These are phyloP conservation scores for Coniochaeta sp. DNA, from an alignment of 2,329 filamentous ascomycete genomes.

Conservation along the genomic window DNA sequence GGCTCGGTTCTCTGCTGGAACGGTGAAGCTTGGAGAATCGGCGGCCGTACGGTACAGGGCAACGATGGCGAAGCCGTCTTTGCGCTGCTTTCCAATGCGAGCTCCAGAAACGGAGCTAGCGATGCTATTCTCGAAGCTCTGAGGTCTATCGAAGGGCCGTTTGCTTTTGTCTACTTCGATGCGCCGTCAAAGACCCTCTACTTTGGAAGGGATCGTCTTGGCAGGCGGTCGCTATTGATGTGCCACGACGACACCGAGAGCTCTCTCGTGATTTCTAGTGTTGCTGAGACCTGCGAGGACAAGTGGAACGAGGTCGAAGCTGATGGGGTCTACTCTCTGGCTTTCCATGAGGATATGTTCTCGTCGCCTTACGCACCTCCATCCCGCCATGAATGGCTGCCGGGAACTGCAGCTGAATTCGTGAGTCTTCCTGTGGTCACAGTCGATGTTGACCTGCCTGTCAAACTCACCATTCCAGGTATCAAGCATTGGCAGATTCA, in stretches of 20 bases:
- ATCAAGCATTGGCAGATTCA: constrained; percentile 46
- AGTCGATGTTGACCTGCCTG: constrained; percentile 7
- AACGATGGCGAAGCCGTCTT: constrained; percentile 77
- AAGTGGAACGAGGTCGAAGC: constrained; percentile 77
- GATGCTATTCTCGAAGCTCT: constrained; percentile 42
- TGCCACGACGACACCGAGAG: constrained; percentile 32
- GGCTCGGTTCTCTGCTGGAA: constrained; percentile 87
- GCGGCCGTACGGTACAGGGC: constrained; percentile 46
- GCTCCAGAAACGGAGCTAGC: constrained; percentile 14
- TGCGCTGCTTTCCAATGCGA: constrained; percentile 42
- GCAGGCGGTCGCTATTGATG: constrained; percentile 71
- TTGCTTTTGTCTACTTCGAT: constrained; percentile 83
- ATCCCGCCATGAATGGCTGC: constrained; percentile 25
- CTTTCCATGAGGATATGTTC: constrained; percentile 30
- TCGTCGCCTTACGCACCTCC: constrained; percentile 5
- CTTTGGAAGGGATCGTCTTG: constrained; percentile 81
- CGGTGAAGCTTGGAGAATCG: constrained; percentile 84
- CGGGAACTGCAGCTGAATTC: constrained; percentile 25
- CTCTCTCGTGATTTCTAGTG: constrained; percentile 59
- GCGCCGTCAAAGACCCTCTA: constrained; percentile 53
- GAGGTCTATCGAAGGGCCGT: constrained; percentile 57
- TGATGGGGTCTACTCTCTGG: constrained; percentile 68
- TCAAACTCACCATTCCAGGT: constrained; percentile 40
- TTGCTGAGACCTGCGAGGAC: constrained; percentile 45
- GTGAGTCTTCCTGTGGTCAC: constrained; percentile 29